Base-by-base conservation (phyloP, 441 rosid species). In the Monsonia emarginata region DNA sequence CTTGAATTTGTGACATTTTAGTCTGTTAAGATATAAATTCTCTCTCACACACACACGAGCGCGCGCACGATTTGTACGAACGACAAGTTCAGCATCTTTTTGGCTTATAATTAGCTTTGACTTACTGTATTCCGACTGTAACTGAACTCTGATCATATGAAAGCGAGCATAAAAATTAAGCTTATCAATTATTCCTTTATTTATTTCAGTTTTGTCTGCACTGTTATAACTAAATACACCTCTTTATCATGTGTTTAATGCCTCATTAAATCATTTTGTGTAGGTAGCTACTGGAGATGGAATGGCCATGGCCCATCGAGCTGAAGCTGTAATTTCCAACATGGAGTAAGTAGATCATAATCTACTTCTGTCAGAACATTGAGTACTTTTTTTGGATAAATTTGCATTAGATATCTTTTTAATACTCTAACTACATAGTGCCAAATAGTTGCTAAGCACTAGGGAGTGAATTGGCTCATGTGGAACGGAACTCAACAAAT, bases 261-360 rank as follows among this genome's bases (percentile, higher is more conserved):
- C 5, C 7, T 67, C 8, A 4, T 18, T 7, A 27, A 56, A 42
- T 59, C 19, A 70, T 14, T 34, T 74, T 63, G 57, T 79, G 16
- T 75, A 93, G 98, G 97, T 93, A 50, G 98, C 97, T 32, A 93
- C 97, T 24, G 96, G 98, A 67, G 98, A 90, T 84, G 98, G 98
- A 63, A 87, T 86, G 76, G 96, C 98, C 30, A 90, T 93, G 96
- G 90, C 98, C 63, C 98, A 84, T 76, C 77, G 98, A 72, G 97
- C 97, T 70, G 85, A 88, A 82, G 95, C 98, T 70, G 96, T 90
- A 71, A 84, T 90, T 72, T 93, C 96, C 48, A 93, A 93, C 69
- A 93, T 93, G 98, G 97, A 93, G 97, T 90, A 83, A 83, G 98
- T 84, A 40, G 38, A 66, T 59, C 44, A 25, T 69, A 27, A 18